Percentiles rank a stretch among this genome's conserved stretches.
phyloP scores from a whole-genome alignment of 2,329 filamentous ascomycete genomes.

The Penicillium aurantiogriseum region DNA sequence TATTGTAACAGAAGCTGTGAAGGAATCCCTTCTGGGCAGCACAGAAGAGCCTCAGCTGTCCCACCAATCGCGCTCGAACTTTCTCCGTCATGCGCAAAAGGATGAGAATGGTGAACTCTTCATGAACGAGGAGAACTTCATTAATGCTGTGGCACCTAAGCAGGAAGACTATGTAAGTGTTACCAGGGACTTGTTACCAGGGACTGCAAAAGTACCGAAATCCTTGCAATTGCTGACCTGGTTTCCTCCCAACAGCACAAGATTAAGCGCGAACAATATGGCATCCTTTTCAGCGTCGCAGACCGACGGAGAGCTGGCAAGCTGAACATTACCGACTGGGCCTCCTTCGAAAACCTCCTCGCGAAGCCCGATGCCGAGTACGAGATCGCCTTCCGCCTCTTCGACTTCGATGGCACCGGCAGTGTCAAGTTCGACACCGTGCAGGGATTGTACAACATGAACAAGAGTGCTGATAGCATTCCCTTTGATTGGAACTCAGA shows the following conservation, averaged over 20 bases:
- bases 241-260: conserved; percentile 68
- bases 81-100: conserved; percentile 71
- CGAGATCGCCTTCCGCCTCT: conserved; percentile 95
- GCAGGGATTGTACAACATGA: conserved; percentile 77
- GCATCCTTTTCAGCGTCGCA: conserved; percentile 86
- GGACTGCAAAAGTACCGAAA: neutral
- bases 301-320: conserved; percentile 73
- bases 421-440: conserved; percentile 88
- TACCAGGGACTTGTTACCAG: conserved; percentile 23
- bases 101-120: conserved; percentile 75
- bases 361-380: conserved; percentile 96
- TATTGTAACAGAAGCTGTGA: conserved; percentile 67
- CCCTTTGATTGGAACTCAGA: conserved; percentile 97
- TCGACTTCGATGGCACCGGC: conserved; percentile 81
- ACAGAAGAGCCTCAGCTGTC: conserved; percentile 63
- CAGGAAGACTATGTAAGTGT: conserved; percentile 84
- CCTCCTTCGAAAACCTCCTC: conserved; percentile 88
- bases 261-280: conserved; percentile 94
- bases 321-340: conserved; percentile 82
- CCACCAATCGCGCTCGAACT: conserved; percentile 71
- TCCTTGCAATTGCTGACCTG: conserved; percentile 18
- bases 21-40: conserved; percentile 72
- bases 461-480: conserved; percentile 80
- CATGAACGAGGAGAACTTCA: conserved; percentile 83
- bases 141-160: conserved; percentile 81